These are phyloP conservation scores for Cerioporus squamosus DNA, from an alignment of 1,284 basidiomycete species.

Conservation along the genomic window DNA sequence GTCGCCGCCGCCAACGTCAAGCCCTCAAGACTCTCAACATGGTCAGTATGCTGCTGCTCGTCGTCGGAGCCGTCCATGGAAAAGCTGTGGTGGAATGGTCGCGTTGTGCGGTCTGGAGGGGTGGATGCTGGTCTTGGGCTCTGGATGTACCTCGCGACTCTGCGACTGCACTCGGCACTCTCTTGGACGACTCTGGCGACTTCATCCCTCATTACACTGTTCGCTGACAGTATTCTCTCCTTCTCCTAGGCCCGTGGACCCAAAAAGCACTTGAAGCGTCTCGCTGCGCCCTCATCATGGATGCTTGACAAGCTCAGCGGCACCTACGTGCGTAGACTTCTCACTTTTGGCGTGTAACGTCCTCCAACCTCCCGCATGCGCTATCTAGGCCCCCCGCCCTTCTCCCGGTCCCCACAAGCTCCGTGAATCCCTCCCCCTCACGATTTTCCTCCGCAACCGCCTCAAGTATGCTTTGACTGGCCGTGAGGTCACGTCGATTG, in stretches of 20 bases:
- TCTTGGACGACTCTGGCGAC: slow-evolving; percentile 23
- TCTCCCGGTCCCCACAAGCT: slow-evolving; percentile 99
- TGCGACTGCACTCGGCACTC: slow-evolving; percentile 4
- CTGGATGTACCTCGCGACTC: slow-evolving; percentile 36
- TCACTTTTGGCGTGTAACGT: background rate
- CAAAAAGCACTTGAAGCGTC: slow-evolving; percentile 99
- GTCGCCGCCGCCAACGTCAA: slow-evolving; percentile 40
- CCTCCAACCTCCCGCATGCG: background rate
- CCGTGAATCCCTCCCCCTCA: slow-evolving; percentile 93
- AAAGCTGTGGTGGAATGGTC: slow-evolving; percentile 22
- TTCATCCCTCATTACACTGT: slow-evolving; percentile 7
- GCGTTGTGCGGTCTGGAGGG: slow-evolving; percentile 24
- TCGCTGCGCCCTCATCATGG: slow-evolving; percentile 98
- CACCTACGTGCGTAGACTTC: slow-evolving; percentile 79
- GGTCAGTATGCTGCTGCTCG: slow-evolving; percentile 39
- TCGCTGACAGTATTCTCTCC: slow-evolving; percentile 22
- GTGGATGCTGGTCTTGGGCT: slow-evolving; percentile 35
- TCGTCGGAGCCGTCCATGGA: slow-evolving; percentile 18
- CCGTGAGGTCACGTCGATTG: slow-evolving; percentile 94
- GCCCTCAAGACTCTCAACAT: slow-evolving; percentile 43
- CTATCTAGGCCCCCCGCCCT: slow-evolving; percentile 85
- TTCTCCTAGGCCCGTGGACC: slow-evolving; percentile 88
- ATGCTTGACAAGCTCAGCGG: slow-evolving; percentile 99
- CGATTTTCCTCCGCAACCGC: slow-evolving; percentile 97
- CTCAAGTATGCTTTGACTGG: slow-evolving; percentile 99